Base-by-base conservation (phyloP, 192 early-diverging fungal genomes). In the Rhizoclosmatium sp. region DNA sequence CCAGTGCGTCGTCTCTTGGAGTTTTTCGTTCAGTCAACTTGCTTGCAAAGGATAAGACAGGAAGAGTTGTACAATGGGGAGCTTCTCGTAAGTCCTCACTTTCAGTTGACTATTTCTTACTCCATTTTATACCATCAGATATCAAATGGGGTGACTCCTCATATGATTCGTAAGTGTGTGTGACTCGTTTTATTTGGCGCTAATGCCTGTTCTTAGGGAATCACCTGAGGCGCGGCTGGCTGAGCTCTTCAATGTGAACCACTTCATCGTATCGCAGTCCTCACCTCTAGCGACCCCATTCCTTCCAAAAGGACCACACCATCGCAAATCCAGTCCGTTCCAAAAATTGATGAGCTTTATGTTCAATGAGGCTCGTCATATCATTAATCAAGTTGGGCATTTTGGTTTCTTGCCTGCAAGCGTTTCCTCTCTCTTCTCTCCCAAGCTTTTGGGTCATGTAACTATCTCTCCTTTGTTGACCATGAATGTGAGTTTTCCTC, bases 191-290 rank as follows among this genome's bases (percentile, higher is more conserved):
- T 31, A 58, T 51, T 45, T 14, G 14, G 16, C 14, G 40, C 14
- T 71, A 1, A 10, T 12, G 10, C 10, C 16, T 19, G 47, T n/a
- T 71, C 5, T 54, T 64, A 47, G 69, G 14, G 69, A 71, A 71
- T 58, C 19, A 45, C 48, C 49, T 61, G 72, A 75, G 61, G 44
- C 59, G n/a, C 82, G 92, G 59, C 81, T 95, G 31, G 87, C 92
- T 0, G 93, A 94, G 77, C 83, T 94, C 12, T 94, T 95, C 70
- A 94, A 95, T 71, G 93, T 94, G 19, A 95, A 95, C 78, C 93
- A 95, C 69, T 92, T 93, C 76, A 94, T 95, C 65, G 86, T 94
- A 2, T 94, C 93, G 1, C 90, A 94, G 82, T 93, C 94, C 12
- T 91, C 87, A 61, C 88, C 91, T 2, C 88, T 89, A 75, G 87